A percentile compares a stretch with the other conserved stretches of the same genome.
These are phyloP conservation scores for Fraxinus platypoda DNA, from an alignment of 305 asterid genomes.

Conservation along the genomic window DNA sequence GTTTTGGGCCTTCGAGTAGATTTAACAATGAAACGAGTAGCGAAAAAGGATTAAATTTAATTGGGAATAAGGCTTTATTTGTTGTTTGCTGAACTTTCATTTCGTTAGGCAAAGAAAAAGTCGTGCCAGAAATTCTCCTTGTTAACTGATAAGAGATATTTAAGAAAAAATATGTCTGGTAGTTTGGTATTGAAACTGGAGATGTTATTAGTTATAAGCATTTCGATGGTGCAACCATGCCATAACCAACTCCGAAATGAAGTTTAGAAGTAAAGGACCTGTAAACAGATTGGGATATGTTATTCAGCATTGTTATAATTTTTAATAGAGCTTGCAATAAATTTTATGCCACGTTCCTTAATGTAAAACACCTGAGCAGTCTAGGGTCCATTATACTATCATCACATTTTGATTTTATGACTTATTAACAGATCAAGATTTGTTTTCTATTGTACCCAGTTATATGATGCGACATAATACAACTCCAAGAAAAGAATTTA, in stretches of 20 bases:
- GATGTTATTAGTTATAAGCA: not conserved
- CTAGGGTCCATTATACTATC: not conserved
- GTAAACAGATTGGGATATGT: not conserved
- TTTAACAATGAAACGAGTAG: not conserved
- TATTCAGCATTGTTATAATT: not conserved
- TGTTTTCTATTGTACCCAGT: not conserved
- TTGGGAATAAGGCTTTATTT: not conserved
- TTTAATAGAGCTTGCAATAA: not conserved
- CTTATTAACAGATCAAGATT: not conserved
- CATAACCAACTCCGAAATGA: not conserved
- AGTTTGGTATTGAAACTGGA: not conserved
- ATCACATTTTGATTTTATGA: not conserved
- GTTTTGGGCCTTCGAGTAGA: not conserved
- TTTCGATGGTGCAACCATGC: not conserved
- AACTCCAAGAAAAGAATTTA: constrained; percentile 1
- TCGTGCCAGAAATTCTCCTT: not conserved
- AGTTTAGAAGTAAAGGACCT: not conserved
- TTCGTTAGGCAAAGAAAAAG: not conserved
- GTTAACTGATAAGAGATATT: not conserved
- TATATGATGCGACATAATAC: constrained; percentile 5
- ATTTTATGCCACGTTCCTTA: not conserved
- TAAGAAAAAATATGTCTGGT: not conserved
- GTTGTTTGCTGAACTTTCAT: not conserved
- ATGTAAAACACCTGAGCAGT: not conserved
- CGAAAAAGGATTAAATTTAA: not conserved